Evolutionary conservation across 192 early-diverging fungal species (phyloP).

Genomic region (Backusella tarrabulga): DNA sequence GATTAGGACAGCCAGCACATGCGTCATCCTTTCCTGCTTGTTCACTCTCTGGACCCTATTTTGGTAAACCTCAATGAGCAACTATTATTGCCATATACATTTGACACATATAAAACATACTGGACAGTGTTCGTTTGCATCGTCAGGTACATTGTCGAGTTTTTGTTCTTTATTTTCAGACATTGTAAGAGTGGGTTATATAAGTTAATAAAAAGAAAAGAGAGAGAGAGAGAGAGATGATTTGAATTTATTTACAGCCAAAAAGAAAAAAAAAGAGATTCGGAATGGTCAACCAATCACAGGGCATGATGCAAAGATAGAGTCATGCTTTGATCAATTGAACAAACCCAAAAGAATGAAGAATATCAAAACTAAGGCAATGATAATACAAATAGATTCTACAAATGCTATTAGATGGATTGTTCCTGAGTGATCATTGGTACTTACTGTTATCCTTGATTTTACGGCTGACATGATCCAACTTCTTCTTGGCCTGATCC

Average conservation of each 20-base stretch:
- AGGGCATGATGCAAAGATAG: not conserved
- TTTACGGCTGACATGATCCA: constrained; percentile 49
- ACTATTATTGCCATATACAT: not conserved
- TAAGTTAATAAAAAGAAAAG: not conserved
- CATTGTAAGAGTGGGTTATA: not conserved
- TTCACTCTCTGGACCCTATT: constrained; percentile 67
- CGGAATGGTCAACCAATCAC: not conserved
- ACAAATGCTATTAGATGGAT: not conserved
- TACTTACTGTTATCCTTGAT: constrained; percentile 54
- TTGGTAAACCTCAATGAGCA: not conserved
- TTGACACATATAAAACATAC: constrained; percentile 27
- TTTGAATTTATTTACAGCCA: not conserved
- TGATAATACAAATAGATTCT: constrained; percentile 47
- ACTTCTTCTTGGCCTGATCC: constrained; percentile 45
- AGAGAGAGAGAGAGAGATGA: not conserved
- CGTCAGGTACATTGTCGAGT: constrained; percentile 37
- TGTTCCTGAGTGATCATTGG: not conserved
- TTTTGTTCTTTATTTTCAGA: not conserved
- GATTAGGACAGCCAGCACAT: constrained; percentile 84
- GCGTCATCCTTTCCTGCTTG: constrained; percentile 69
- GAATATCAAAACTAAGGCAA: constrained; percentile 42
- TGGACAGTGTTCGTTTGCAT: constrained; percentile 77
- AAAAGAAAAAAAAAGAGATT: not conserved
- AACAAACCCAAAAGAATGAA: constrained; percentile 38
- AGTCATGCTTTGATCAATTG: constrained; percentile 3